A percentile compares a stretch with the other conserved stretches of the same genome.
Conservation (phyloP, 2,329 filamentous ascomycete species). For the Fusarium tupiense region DNA sequence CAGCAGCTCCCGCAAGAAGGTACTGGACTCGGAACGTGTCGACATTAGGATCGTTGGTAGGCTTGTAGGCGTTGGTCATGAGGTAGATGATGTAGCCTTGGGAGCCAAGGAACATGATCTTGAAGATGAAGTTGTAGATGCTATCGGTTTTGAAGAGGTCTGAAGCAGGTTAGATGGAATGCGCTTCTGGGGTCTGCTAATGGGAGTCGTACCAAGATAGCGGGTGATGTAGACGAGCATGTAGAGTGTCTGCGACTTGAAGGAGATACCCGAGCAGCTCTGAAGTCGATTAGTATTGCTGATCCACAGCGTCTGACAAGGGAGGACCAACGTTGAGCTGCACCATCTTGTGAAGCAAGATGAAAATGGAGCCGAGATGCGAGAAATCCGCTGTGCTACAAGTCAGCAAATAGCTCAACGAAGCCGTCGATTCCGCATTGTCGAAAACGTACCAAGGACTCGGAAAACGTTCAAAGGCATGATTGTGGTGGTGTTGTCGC, state of each 20-base stretch:
- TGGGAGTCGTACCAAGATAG: conserved; percentile 76
- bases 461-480: conserved; percentile 66
- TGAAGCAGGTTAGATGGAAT: conserved; percentile 46
- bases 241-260: conserved; percentile 98
- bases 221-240: conserved; percentile 92
- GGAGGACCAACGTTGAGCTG: conserved; percentile 77
- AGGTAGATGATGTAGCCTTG: conserved; percentile 96
- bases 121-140: conserved; percentile 94
- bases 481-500: conserved; percentile 48
- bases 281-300: conserved; percentile 52
- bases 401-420: conserved; percentile 21
- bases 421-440: not conserved
- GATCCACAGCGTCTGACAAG: conserved; percentile 9
- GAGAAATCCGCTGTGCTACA: conserved; percentile 82
- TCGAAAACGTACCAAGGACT: conserved; percentile 59
- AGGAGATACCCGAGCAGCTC: conserved; percentile 98
- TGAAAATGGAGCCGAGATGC: conserved; percentile 92
- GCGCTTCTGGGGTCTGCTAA: not conserved
- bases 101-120: conserved; percentile 90
- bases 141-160: conserved; percentile 88
- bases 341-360: conserved; percentile 96
- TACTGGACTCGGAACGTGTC: conserved; percentile 99
- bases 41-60: conserved; percentile 94
- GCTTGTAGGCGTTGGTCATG: conserved; percentile 97
- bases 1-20: conserved; percentile 80